These are phyloP conservation scores for Cladosporium sp. DNA, from an alignment of 2,329 filamentous ascomycete genomes.

Conservation along the genomic window DNA sequence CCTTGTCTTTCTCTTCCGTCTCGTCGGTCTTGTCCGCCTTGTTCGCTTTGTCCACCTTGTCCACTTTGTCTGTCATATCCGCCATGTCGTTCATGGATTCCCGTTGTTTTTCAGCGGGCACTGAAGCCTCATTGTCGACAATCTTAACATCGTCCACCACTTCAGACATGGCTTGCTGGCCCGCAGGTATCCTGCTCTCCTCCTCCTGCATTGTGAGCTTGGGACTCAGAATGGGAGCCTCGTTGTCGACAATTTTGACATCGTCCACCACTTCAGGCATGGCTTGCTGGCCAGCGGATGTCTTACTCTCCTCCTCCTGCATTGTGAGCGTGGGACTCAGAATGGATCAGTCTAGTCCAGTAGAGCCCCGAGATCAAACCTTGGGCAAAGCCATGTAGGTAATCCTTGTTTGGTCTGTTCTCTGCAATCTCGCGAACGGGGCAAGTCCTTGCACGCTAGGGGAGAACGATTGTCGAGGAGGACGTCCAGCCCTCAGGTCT, in stretches of 20 bases:
- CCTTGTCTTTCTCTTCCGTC: background rate
- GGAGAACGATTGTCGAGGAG: conserved; percentile 8
- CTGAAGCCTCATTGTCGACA: too few species aligned
- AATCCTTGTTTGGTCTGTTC: conserved; percentile 10
- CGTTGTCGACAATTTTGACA: background rate
- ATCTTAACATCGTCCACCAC: background rate
- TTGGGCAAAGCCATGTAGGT: conserved; percentile 7
- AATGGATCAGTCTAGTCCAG: conserved; percentile 8
- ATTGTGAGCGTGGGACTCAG: background rate
- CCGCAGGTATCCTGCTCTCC: background rate
- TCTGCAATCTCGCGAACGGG: conserved; percentile 11
- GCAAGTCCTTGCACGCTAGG: conserved; percentile 9
- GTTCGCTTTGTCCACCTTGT: background rate
- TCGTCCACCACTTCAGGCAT: background rate
- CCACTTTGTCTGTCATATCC: background rate
- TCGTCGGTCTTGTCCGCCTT: background rate
- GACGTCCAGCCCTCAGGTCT: background rate
- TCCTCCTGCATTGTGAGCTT: background rate
- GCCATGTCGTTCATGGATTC: background rate
- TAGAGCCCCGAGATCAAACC: conserved; percentile 1
- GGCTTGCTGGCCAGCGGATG: conserved; percentile 1
- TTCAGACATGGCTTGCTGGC: conserved; percentile 1
- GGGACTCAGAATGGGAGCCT: background rate
- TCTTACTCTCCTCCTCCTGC: conserved; percentile 6
- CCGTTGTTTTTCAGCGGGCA: too few species aligned